Evolutionary conservation across 2,329 filamentous ascomycete genomes (phyloP).

Genomic region (Atkinsonella hypoxylon): DNA sequence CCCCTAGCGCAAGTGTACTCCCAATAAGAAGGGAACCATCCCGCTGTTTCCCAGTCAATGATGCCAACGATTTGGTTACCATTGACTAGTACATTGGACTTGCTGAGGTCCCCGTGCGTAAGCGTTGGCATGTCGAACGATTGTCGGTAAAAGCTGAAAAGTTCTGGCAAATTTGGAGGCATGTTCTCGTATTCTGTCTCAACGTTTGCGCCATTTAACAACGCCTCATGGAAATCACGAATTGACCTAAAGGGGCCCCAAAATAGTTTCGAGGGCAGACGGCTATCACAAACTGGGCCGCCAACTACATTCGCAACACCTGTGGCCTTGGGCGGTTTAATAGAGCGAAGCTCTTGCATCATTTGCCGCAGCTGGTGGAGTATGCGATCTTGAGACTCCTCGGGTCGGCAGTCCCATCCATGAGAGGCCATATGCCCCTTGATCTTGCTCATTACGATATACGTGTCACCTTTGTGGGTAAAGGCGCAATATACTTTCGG

Average conservation of each 20-base stretch:
- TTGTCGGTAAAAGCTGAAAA: constrained; percentile 22
- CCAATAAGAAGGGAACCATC: constrained; percentile 23
- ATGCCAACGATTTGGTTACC: constrained; percentile 31
- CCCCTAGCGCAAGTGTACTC: constrained; percentile 14
- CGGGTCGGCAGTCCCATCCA: constrained; percentile 8
- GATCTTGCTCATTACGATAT: constrained; percentile 17
- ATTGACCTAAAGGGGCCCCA: constrained; percentile 11
- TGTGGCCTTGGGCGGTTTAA: constrained; percentile 10
- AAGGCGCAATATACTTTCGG: constrained; percentile 11
- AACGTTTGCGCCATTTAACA: constrained; percentile 15
- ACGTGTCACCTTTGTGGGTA: not conserved
- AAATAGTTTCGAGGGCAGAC: constrained; percentile 18
- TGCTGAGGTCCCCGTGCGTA: constrained; percentile 33
- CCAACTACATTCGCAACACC: constrained; percentile 15
- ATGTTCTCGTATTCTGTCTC: constrained; percentile 8
- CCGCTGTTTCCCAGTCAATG: constrained; percentile 22
- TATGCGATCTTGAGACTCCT: constrained; percentile 9
- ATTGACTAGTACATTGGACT: constrained; percentile 28
- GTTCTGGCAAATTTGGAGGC: constrained; percentile 16
- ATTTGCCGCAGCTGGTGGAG: constrained; percentile 13
- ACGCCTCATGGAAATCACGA: constrained; percentile 20
- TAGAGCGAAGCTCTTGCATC: constrained; percentile 11
- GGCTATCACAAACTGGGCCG: constrained; percentile 15
- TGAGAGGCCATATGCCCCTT: constrained; percentile 11
- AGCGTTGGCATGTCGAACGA: constrained; percentile 25